Conservation (phyloP, 2,329 filamentous ascomycete species). For the Aspergillus sojae region DNA sequence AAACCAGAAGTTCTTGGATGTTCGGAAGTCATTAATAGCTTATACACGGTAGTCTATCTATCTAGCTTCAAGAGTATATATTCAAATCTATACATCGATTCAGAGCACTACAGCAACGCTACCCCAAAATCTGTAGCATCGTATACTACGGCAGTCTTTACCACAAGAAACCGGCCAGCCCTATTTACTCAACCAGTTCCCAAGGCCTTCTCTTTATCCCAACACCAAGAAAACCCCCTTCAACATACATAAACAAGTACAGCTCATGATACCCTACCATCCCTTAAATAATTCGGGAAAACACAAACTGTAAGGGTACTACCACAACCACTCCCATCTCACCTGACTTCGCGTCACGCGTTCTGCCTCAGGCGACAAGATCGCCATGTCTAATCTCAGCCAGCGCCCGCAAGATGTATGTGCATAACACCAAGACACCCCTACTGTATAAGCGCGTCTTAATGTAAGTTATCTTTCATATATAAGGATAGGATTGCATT, state of each 20-base stretch:
- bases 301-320: neutral
- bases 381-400: constrained; percentile 11
- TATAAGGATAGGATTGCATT: neutral
- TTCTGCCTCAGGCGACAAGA: constrained; percentile 32
- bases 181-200: neutral
- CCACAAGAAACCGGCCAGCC: neutral
- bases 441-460: neutral
- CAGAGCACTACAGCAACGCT: neutral
- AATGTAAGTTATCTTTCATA: neutral
- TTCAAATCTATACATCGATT: neutral
- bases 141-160: neutral
- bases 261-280: neutral
- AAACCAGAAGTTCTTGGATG: neutral
- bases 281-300: neutral
- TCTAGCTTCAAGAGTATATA: neutral
- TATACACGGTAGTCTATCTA: neutral
- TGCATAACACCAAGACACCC: constrained; percentile 20
- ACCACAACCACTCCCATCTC: constrained; percentile 12
- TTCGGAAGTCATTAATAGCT: neutral
- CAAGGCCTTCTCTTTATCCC: neutral
- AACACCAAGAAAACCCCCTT: neutral
- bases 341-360: constrained; percentile 37
- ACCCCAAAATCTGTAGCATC: neutral
- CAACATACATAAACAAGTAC: neutral
- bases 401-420: constrained; percentile 12